phyloP scores from a whole-genome alignment of 2,329 filamentous ascomycete genomes.

The Pezicula radicicola region DNA sequence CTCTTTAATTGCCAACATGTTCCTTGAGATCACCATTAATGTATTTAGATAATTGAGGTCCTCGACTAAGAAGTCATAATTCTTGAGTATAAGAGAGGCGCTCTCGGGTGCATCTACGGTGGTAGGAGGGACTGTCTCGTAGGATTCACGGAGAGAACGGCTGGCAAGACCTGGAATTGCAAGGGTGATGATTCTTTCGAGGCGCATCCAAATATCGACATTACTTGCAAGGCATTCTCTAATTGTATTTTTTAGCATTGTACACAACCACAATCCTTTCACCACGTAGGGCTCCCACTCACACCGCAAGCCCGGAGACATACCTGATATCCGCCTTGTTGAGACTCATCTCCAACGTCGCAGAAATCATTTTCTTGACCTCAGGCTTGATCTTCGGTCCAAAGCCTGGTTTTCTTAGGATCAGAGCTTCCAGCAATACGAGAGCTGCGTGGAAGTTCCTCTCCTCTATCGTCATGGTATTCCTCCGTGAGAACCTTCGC shows the following conservation, averaged over 20 bases:
- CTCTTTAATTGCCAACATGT: slow-evolving; percentile 61
- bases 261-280: neutral
- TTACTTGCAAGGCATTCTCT: slow-evolving; percentile 61
- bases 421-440: slow-evolving; percentile 60
- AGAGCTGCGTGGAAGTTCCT: slow-evolving; percentile 58
- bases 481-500: slow-evolving; percentile 9
- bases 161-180: slow-evolving; percentile 59
- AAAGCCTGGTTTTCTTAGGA: slow-evolving; percentile 53
- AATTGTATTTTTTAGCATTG: neutral
- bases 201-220: slow-evolving; percentile 63
- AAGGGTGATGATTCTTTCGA: slow-evolving; percentile 58
- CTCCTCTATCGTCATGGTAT: slow-evolving; percentile 56
- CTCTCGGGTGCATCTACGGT: slow-evolving; percentile 58
- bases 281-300: neutral
- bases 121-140: slow-evolving; percentile 51
- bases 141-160: slow-evolving; percentile 54
- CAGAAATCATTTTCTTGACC: slow-evolving; percentile 55
- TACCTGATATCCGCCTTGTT: slow-evolving; percentile 58
- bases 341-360: slow-evolving; percentile 60
- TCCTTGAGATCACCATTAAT: slow-evolving; percentile 64
- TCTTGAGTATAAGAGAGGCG: slow-evolving; percentile 59
- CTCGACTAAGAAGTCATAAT: slow-evolving; percentile 58
- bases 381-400: slow-evolving; percentile 52
- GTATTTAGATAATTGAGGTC: slow-evolving; percentile 63
- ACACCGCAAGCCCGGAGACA: slow-evolving; percentile 12